A percentile compares a stretch with the other conserved stretches of the same genome.
phyloP scores from a whole-genome alignment of 1,139 yeast genomes.

The Candida albicans region DNA sequence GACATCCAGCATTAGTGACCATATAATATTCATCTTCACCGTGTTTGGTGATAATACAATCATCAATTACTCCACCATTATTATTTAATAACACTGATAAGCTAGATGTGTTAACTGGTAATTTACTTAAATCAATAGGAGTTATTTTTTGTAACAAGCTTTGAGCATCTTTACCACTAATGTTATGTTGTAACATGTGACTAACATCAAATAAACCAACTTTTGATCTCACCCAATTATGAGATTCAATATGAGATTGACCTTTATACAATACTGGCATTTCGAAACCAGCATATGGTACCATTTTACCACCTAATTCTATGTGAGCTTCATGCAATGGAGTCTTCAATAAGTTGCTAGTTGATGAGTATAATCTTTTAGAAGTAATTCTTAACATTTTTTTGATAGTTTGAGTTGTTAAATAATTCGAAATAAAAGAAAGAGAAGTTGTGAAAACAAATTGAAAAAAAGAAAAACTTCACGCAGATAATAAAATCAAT shows the following conservation, averaged over 20 bases:
- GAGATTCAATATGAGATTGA: conserved; percentile 88
- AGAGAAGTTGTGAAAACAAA: no score
- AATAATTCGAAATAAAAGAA: background rate
- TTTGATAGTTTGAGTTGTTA: background rate
- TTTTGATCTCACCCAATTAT: conserved; percentile 84
- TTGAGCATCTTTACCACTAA: conserved; percentile 69
- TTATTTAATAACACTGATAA: conserved; percentile 76
- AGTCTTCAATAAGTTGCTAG: conserved; percentile 50
- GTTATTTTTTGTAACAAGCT: conserved; percentile 74
- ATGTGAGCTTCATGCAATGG: conserved; percentile 82
- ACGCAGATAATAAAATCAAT: no score
- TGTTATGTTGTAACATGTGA: conserved; percentile 90
- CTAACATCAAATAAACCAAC: conserved; percentile 95
- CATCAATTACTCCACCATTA: conserved; percentile 86
- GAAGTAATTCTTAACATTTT: conserved; percentile 19
- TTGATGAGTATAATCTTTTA: conserved; percentile 29
- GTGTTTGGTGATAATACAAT: conserved; percentile 86
- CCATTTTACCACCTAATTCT: conserved; percentile 83
- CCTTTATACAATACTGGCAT: conserved; percentile 90
- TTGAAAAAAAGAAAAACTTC: background rate
- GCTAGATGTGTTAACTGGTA: conserved; percentile 63
- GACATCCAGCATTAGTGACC: conserved; percentile 97
- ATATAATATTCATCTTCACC: conserved; percentile 75
- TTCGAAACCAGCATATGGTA: conserved; percentile 89
- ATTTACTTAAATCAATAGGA: conserved; percentile 71